Conservation (phyloP, 306 rosid species). For the Parietaria judaica region DNA sequence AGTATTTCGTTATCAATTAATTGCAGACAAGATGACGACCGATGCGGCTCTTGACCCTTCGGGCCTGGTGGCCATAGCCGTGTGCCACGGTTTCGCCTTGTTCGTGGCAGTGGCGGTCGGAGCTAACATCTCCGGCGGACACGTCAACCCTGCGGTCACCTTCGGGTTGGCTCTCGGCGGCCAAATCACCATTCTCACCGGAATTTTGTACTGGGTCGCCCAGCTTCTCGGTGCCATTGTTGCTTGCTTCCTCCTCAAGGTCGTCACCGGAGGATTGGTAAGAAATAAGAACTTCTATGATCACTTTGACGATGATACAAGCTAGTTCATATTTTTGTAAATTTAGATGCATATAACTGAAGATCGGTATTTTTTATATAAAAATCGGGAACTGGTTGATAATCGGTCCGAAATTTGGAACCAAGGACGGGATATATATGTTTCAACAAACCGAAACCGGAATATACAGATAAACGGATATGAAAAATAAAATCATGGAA, state of each 20-base stretch:
- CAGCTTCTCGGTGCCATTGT: constrained; percentile 85
- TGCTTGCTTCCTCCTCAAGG: constrained; percentile 65
- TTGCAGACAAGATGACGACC: constrained; percentile 63
- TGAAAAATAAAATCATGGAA: no score
- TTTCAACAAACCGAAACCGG: no score
- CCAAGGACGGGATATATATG: no score
- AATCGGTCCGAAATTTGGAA: no score
- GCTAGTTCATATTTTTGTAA: no score
- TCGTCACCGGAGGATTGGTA: constrained; percentile 77
- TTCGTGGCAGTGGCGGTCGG: constrained; percentile 79
- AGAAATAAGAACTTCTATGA: not conserved
- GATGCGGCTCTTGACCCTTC: constrained; percentile 79
- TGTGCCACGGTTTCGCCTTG: constrained; percentile 82
- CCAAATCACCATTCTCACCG: constrained; percentile 73
- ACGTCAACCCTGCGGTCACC: constrained; percentile 95
- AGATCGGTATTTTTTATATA: no score
- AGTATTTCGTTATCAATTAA: not conserved
- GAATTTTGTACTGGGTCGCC: constrained; percentile 79
- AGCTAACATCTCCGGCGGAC: constrained; percentile 92
- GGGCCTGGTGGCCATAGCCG: constrained; percentile 65
- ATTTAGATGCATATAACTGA: no score
- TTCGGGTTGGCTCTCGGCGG: constrained; percentile 89
- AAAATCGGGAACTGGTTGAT: no score
- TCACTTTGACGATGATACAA: no score
- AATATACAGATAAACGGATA: no score